Base-by-base conservation (phyloP, 176 grass and related monocot genomes). In the Musa beccarii region DNA sequence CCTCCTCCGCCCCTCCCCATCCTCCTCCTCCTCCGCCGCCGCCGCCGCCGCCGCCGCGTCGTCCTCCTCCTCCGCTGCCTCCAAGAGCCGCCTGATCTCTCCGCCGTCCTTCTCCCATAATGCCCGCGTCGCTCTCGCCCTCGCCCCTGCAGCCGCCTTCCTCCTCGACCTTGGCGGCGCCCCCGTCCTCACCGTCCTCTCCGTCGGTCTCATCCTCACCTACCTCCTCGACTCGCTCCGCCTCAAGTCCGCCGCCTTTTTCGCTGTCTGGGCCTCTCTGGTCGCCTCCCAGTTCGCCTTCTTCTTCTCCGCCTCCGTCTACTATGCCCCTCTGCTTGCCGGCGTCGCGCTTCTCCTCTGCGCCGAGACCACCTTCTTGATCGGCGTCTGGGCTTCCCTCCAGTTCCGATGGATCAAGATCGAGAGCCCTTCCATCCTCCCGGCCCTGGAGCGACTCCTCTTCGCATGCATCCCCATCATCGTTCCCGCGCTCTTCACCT, bases 321-420 rank as follows among this genome's bases (percentile, higher is more conserved):
- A 89, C 25, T 72, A 86, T 61, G 85, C 95, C 0, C 76, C 93
- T 64, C 84, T 86, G 3, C 84, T 99, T 50, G 87, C 90, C 55
- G 78, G 55, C 63, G 86, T 99, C 23, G 91, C 95, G 1, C 81
- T 99, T n/a, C 81, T 99, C 53, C 90, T 99, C 76, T 99, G 95
- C 59, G 88, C 88, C 43, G 73, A 99, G 86, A 91, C 86, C 12
- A 87, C 95, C 65, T 99, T 99, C 88, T 84, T 99, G 43, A 80
- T 99, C 10, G 95, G 95, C 56, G 90, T 99, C 66, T 99, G 90
- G 90, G 86, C 90, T 5, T 94, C 95, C 10, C 88, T 99, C 73
- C 88, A 99, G 77, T 99, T 99, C 76, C 84, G 95, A n/a, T 99
- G 90, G 90, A 91, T 99, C 88, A 90, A 94, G 84, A 89, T 99